These are phyloP conservation scores for Diaporthe citri DNA, from an alignment of 2,329 filamentous ascomycete species.

Conservation along the genomic window DNA sequence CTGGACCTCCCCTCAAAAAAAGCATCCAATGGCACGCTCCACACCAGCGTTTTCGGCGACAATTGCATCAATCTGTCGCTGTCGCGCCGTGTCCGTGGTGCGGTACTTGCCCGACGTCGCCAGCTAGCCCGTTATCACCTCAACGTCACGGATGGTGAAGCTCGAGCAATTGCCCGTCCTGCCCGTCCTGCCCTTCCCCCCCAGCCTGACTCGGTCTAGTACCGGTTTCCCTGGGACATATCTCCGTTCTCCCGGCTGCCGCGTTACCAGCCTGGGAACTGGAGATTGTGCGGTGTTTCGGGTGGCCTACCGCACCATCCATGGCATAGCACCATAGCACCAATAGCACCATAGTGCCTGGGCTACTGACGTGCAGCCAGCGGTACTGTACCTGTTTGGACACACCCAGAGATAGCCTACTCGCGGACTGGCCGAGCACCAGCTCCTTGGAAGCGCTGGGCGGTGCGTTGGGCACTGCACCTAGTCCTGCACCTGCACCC, in stretches of 20 bases:
- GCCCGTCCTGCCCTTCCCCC: slow-evolving; percentile 1
- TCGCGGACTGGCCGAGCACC: slow-evolving; percentile 33
- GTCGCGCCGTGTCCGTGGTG: slow-evolving; percentile 29
- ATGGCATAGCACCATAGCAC: slow-evolving; percentile 18
- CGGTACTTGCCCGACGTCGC: slow-evolving; percentile 35
- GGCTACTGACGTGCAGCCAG: background rate
- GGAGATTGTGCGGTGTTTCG: slow-evolving; percentile 25
- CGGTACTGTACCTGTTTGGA: slow-evolving; percentile 13
- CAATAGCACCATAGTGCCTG: slow-evolving; percentile 21
- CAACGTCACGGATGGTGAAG: slow-evolving; percentile 32
- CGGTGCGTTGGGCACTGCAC: slow-evolving; percentile 34
- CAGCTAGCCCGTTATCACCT: slow-evolving; percentile 34
- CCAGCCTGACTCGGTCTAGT: slow-evolving; percentile 39
- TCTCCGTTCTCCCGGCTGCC: slow-evolving; percentile 37
- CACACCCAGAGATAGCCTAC: slow-evolving; percentile 2
- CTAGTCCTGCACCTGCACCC: slow-evolving; percentile 32
- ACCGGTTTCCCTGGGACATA: slow-evolving; percentile 31
- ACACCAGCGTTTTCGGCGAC: slow-evolving; percentile 32
- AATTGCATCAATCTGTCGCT: slow-evolving; percentile 34
- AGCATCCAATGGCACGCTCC: slow-evolving; percentile 26
- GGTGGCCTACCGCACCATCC: slow-evolving; percentile 28
- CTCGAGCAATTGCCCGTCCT: slow-evolving; percentile 30
- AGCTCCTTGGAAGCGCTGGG: slow-evolving; percentile 33
- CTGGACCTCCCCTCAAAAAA: slow-evolving; percentile 20
- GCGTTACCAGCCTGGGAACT: slow-evolving; percentile 37